These are phyloP conservation scores for Ceratocystis cubensis DNA, from an alignment of 2,329 filamentous ascomycete species.

Conservation along the genomic window DNA sequence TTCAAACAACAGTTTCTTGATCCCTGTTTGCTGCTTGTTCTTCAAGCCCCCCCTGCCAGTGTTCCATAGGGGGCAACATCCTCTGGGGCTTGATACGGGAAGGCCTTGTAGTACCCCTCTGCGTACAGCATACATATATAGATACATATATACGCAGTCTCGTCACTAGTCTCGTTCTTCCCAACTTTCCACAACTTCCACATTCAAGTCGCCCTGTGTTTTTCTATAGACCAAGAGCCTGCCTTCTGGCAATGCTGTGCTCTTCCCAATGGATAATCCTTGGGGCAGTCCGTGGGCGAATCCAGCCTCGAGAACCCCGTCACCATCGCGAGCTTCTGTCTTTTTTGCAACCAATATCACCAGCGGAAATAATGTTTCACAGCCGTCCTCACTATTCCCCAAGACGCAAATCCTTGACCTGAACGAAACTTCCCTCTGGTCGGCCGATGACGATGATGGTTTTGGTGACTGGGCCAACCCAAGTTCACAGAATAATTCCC, in stretches of 20 bases:
- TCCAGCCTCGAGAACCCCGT: constrained; percentile 21
- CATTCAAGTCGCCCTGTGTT: not conserved
- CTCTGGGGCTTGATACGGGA: not conserved
- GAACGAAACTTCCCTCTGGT: constrained; percentile 15
- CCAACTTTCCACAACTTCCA: not conserved
- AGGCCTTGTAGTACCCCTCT: not conserved
- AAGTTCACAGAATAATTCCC: not conserved
- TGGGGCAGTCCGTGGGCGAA: constrained; percentile 50
- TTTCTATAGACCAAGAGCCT: not conserved
- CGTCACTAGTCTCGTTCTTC: not conserved
- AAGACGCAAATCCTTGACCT: constrained; percentile 13
- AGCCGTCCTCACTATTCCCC: not conserved
- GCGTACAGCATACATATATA: not conserved
- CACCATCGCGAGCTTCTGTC: constrained; percentile 9
- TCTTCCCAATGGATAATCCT: constrained; percentile 44
- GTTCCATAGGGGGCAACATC: not conserved
- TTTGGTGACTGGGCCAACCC: constrained; percentile 16
- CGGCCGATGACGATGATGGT: constrained; percentile 6
- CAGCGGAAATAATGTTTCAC: constrained; percentile 11
- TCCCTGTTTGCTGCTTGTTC: constrained; percentile 8
- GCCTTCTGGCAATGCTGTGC: constrained; percentile 15
- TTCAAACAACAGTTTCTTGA: constrained; percentile 3
- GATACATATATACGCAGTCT: not conserved
- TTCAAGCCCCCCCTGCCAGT: constrained; percentile 1
- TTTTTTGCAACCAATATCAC: not conserved